These are phyloP conservation scores for Psilocybe sp. DNA, from an alignment of 768 basidiomycete species.

Conservation along the genomic window DNA sequence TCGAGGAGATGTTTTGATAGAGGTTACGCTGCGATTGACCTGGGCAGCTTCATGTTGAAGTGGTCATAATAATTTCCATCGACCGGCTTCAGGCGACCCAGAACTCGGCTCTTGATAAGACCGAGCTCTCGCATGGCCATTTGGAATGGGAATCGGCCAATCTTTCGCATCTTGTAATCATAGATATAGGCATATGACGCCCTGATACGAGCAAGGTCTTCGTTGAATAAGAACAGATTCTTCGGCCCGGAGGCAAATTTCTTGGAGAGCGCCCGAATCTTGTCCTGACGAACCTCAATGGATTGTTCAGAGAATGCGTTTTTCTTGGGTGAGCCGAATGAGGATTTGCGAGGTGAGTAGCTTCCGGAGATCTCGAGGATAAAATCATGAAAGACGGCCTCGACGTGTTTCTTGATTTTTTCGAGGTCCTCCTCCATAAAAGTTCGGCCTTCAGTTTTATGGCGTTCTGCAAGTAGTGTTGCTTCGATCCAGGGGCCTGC, in stretches of 20 bases:
- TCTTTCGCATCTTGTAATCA: slow-evolving; percentile 23
- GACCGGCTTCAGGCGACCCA: slow-evolving; percentile 40
- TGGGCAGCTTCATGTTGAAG: slow-evolving; percentile 30
- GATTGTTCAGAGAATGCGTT: slow-evolving; percentile 31
- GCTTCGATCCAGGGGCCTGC: slow-evolving; percentile 31
- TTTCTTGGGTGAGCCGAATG: slow-evolving; percentile 18
- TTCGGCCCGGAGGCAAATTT: slow-evolving; percentile 31
- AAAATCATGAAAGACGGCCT: slow-evolving; percentile 26
- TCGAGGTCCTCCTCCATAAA: slow-evolving; percentile 31
- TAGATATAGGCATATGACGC: slow-evolving; percentile 57
- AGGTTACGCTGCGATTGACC: slow-evolving; percentile 2
- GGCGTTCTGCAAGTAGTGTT: slow-evolving; percentile 17
- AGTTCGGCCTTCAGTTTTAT: slow-evolving; percentile 14
- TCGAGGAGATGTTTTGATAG: not conserved
- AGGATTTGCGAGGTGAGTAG: slow-evolving; percentile 12
- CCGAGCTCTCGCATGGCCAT: slow-evolving; percentile 54
- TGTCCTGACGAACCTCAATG: slow-evolving; percentile 52
- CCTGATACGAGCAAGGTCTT: slow-evolving; percentile 34
- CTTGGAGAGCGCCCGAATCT: slow-evolving; percentile 43
- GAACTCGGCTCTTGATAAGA: slow-evolving; percentile 46
- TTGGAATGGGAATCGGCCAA: slow-evolving; percentile 36
- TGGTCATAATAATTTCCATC: slow-evolving; percentile 42
- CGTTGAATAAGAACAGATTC: slow-evolving; percentile 27
- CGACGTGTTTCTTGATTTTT: slow-evolving; percentile 39
- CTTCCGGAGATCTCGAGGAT: slow-evolving; percentile 15